Evolutionary conservation across 108 stramenopile species (phyloP).

Genomic region (Aurantiochytrium sp.): DNA sequence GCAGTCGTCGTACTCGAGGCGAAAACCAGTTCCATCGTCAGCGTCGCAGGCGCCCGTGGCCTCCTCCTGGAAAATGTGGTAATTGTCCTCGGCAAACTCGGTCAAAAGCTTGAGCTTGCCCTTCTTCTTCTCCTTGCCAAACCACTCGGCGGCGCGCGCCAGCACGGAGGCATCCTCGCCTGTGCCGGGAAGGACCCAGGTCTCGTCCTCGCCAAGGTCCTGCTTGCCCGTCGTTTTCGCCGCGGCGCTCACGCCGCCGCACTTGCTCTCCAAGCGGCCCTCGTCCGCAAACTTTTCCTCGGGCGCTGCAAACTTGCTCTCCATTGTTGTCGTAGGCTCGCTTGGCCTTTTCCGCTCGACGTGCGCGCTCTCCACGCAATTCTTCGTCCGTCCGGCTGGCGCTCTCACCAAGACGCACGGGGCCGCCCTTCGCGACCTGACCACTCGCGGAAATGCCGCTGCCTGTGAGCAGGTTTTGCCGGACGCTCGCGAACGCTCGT

Average conservation of each 20-base stretch:
- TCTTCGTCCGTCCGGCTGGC: too few relatives aligned
- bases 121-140: background rate
- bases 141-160: constrained; percentile 18
- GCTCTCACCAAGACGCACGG: too few relatives aligned
- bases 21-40: background rate
- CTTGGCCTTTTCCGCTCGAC: background rate
- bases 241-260: background rate
- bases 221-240: background rate
- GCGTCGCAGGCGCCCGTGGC: background rate
- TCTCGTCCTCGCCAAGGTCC: background rate
- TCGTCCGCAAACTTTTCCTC: background rate
- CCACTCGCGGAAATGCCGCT: too few relatives aligned
- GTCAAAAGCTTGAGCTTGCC: constrained; percentile 12
- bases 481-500: too few relatives aligned
- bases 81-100: constrained; percentile 26
- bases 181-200: constrained; percentile 11
- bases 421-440: too few relatives aligned
- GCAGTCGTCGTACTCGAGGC: background rate
- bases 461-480: too few relatives aligned
- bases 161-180: background rate
- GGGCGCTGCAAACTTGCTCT: background rate
- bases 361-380: background rate
- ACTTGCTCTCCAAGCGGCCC: background rate
- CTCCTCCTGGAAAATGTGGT: background rate
- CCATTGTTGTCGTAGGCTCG: background rate